A percentile compares a stretch with the other conserved stretches of the same genome.
Conservation (phyloP, 495 filamentous ascomycete genomes). For the Collariella sp. region DNA sequence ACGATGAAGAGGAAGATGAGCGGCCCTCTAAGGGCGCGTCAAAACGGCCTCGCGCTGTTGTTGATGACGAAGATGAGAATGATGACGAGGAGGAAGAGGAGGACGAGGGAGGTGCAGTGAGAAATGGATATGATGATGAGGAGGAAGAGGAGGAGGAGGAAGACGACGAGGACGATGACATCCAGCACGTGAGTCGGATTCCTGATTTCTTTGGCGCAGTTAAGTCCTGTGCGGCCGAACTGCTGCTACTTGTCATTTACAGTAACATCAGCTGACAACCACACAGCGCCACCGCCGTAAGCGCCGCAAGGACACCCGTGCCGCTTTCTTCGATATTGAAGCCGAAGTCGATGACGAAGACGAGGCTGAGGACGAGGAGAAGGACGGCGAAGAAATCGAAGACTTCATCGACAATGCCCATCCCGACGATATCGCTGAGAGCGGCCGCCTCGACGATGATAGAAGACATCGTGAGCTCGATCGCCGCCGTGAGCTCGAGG, state of each 20-base stretch:
- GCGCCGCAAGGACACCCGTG: slow-evolving; percentile 60
- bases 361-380: slow-evolving; percentile 76
- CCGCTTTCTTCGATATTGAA: slow-evolving; percentile 88
- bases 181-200: slow-evolving; percentile 29
- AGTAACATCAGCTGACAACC: slow-evolving; percentile 10
- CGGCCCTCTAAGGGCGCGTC: slow-evolving; percentile 18
- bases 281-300: slow-evolving; percentile 67
- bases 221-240: background rate
- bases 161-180: slow-evolving; percentile 41
- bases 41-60: slow-evolving; percentile 16
- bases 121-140: slow-evolving; percentile 49
- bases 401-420: slow-evolving; percentile 86
- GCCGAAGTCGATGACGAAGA: slow-evolving; percentile 96
- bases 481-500: slow-evolving; percentile 74
- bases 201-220: background rate
- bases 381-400: slow-evolving; percentile 73
- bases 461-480: slow-evolving; percentile 91
- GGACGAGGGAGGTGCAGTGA: slow-evolving; percentile 33
- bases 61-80: slow-evolving; percentile 35
- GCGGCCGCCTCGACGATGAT: slow-evolving; percentile 76
- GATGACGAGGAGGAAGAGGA: slow-evolving; percentile 35
- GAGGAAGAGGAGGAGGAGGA: slow-evolving; percentile 54
- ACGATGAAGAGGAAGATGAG: slow-evolving; percentile 32
- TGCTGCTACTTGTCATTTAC: background rate
- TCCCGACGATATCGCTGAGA: slow-evolving; percentile 78